A percentile compares a stretch with the other conserved stretches of the same genome.
These are phyloP conservation scores for Malus hybrid DNA, from an alignment of 331 rosid genomes.

Conservation along the genomic window DNA sequence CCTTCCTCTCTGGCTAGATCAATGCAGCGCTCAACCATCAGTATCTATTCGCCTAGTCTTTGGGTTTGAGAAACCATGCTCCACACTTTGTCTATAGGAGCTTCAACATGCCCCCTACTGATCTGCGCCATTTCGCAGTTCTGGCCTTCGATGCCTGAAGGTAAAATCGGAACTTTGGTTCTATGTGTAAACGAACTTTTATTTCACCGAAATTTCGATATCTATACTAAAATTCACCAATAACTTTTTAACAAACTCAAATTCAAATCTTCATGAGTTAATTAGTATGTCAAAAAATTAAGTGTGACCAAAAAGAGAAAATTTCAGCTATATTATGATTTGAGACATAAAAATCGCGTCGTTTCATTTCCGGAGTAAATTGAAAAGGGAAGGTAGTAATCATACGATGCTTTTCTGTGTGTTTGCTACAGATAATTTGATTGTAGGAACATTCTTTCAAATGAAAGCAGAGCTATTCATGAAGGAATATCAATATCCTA, in stretches of 20 bases:
- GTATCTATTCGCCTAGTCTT: constrained; percentile 68
- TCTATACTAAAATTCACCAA: background rate
- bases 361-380: background rate
- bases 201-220: too few species aligned
- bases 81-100: constrained; percentile 60
- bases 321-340: background rate
- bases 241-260: background rate
- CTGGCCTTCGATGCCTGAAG: constrained; percentile 2
- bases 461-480: background rate
- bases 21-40: constrained; percentile 68
- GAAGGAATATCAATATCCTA: background rate
- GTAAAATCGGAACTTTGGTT: background rate
- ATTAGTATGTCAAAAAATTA: background rate
- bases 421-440: background rate
- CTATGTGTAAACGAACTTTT: background rate
- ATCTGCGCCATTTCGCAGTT: constrained; percentile 57
- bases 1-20: constrained; percentile 54
- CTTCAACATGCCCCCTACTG: constrained; percentile 47
- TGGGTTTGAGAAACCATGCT: constrained; percentile 43
- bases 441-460: background rate
- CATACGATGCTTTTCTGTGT: constrained; percentile 3
- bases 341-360: background rate
- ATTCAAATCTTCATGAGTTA: background rate
- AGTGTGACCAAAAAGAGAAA: background rate
- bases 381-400: background rate